These are phyloP conservation scores for Acer yangbiense DNA, from an alignment of 345 rosid genomes.

Conservation along the genomic window DNA sequence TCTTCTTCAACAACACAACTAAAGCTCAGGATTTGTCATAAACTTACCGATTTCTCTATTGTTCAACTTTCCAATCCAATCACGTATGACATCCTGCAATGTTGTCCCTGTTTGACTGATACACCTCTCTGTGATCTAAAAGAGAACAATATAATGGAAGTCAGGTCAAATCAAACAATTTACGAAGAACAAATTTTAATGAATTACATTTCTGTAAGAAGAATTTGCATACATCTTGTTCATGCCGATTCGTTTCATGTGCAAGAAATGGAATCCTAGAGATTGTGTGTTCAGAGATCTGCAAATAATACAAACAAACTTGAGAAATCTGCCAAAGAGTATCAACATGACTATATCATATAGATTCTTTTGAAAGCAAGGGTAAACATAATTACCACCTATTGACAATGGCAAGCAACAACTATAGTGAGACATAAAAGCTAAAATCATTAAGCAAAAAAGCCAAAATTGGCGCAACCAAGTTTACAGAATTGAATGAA, in stretches of 20 bases:
- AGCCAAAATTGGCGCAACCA: neutral
- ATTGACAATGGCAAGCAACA: neutral
- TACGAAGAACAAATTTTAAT: neutral
- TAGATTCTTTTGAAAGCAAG: neutral
- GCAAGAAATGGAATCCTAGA: conserved; percentile 63
- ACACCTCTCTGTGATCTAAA: conserved; percentile 77
- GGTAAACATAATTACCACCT: neutral
- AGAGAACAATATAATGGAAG: conserved; percentile 16
- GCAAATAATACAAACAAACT: conserved; percentile 27
- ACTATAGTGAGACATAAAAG: neutral
- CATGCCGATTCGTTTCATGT: conserved; percentile 82
- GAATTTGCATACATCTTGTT: conserved; percentile 66
- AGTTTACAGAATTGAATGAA: neutral
- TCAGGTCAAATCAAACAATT: neutral
- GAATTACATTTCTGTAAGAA: neutral
- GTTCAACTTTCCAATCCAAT: conserved; percentile 64
- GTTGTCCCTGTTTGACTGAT: conserved; percentile 62
- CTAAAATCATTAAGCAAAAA: neutral
- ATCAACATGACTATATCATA: neutral
- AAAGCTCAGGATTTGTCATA: neutral
- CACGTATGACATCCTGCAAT: conserved; percentile 65
- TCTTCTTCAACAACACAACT: conserved; percentile 11
- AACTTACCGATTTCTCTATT: conserved; percentile 73
- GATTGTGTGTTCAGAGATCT: conserved; percentile 63
- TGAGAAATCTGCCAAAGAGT: neutral